Evolutionary conservation across 352 stramenopile genomes (phyloP).

Genomic region (Pythium brachiatum): DNA sequence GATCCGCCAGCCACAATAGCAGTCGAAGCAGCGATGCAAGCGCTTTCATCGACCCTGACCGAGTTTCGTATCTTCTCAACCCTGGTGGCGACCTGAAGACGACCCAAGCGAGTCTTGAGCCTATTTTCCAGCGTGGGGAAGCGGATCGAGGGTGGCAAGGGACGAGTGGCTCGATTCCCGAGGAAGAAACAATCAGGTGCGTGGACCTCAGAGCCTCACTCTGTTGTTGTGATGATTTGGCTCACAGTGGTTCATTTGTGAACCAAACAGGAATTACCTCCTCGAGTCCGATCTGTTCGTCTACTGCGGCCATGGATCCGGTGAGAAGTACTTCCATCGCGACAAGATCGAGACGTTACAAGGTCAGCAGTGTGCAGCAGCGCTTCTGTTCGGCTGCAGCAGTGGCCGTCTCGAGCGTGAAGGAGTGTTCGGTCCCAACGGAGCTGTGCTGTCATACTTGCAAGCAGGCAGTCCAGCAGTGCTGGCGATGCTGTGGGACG

Average conservation of each 20-base stretch:
- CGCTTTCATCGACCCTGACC: conserved; percentile 4
- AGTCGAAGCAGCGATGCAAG: neutral
- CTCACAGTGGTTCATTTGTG: no score
- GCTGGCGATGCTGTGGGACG: conserved; percentile 99
- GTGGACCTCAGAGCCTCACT: no score
- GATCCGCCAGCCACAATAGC: neutral
- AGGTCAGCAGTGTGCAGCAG: conserved; percentile 51
- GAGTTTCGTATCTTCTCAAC: conserved; percentile 70
- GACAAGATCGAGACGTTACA: conserved; percentile 64
- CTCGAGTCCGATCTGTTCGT: conserved; percentile 88
- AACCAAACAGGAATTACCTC: conserved; percentile 34
- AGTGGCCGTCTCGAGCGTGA: conserved; percentile 88
- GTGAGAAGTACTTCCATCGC: conserved; percentile 90
- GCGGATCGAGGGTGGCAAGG: conserved; percentile 53
- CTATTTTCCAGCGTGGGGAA: conserved; percentile 37
- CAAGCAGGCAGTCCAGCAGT: conserved; percentile 90
- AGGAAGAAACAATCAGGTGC: conserved; percentile 53
- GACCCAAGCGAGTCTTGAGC: conserved; percentile 57
- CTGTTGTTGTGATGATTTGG: no score
- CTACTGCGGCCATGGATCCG: conserved; percentile 97
- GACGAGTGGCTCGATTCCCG: conserved; percentile 42
- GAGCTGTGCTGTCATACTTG: conserved; percentile 94
- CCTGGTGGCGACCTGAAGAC: conserved; percentile 65
- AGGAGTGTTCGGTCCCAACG: conserved; percentile 92
- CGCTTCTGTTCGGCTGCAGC: conserved; percentile 98